A percentile compares a stretch with the other conserved stretches of the same genome.
phyloP scores from a whole-genome alignment of 2,329 filamentous ascomycete genomes.

The Zasmidium angulare region DNA sequence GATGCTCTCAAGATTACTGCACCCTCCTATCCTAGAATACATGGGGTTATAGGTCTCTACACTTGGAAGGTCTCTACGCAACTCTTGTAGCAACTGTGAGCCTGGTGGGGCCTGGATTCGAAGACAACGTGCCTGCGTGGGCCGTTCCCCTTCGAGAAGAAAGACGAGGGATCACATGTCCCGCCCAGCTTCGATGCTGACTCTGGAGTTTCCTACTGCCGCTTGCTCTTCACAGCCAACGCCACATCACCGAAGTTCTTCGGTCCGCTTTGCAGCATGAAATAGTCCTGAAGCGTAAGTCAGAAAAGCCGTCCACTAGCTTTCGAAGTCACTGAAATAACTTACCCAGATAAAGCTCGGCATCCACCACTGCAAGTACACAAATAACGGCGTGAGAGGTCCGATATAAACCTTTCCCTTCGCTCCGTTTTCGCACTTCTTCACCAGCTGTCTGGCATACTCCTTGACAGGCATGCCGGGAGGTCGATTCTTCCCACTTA shows the following conservation, averaged over 20 bases:
- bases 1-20: too few relatives aligned
- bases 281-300: not conserved
- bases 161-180: too few relatives aligned
- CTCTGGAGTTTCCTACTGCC: not conserved
- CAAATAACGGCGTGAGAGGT: conserved; percentile 14
- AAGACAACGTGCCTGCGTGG: too few relatives aligned
- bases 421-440: conserved; percentile 12
- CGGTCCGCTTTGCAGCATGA: not conserved
- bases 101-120: too few relatives aligned
- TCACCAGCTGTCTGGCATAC: conserved; percentile 16
- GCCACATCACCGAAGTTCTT: not conserved
- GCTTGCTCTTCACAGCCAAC: not conserved
- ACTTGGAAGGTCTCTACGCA: too few relatives aligned
- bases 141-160: too few relatives aligned
- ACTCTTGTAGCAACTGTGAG: too few relatives aligned
- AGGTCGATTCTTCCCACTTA: conserved; percentile 15
- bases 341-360: conserved; percentile 19
- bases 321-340: not conserved
- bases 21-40: too few relatives aligned
- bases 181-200: too few relatives aligned
- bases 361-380: conserved; percentile 18
- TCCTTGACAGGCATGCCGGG: conserved; percentile 14
- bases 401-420: conserved; percentile 17
- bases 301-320: not conserved
- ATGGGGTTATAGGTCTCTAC: too few relatives aligned